These are phyloP conservation scores for Murraya koenigii DNA, from an alignment of 345 rosid species.

Conservation along the genomic window DNA sequence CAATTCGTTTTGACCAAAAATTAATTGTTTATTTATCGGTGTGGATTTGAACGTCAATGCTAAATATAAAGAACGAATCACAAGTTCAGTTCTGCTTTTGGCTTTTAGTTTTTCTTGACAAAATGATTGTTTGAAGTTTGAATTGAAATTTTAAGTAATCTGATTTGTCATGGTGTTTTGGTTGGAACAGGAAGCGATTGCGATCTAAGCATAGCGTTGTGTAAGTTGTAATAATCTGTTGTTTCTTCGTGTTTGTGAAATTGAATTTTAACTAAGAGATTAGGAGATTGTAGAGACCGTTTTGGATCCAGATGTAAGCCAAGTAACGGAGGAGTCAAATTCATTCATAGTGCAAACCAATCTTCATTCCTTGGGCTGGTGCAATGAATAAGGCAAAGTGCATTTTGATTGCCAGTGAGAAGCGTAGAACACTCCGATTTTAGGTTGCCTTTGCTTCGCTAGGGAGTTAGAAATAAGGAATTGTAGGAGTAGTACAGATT, in stretches of 20 bases:
- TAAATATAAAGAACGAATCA: neutral
- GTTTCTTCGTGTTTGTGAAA: neutral
- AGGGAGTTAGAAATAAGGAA: slow-evolving; percentile 26
- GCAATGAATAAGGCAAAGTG: slow-evolving; percentile 24
- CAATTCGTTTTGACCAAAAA: neutral
- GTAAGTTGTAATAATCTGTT: neutral
- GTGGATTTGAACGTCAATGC: neutral
- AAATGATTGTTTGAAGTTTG: neutral
- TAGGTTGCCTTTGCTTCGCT: slow-evolving; percentile 30
- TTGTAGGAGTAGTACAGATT: slow-evolving; percentile 22
- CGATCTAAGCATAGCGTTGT: slow-evolving; percentile 1
- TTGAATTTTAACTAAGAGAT: slow-evolving; percentile 1
- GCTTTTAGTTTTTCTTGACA: neutral
- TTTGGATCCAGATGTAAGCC: slow-evolving; percentile 17
- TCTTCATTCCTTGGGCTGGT: slow-evolving; percentile 30
- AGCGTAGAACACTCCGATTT: slow-evolving; percentile 28
- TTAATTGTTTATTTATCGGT: neutral
- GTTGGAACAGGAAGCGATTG: neutral
- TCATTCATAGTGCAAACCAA: slow-evolving; percentile 23
- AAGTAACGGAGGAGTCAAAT: slow-evolving; percentile 5
- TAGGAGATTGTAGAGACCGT: slow-evolving; percentile 37
- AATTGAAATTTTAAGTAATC: neutral
- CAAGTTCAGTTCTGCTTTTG: neutral
- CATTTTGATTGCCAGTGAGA: slow-evolving; percentile 18
- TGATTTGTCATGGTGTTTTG: neutral